These are phyloP conservation scores for California macrophylla DNA, from an alignment of 441 rosid species.

Conservation along the genomic window DNA sequence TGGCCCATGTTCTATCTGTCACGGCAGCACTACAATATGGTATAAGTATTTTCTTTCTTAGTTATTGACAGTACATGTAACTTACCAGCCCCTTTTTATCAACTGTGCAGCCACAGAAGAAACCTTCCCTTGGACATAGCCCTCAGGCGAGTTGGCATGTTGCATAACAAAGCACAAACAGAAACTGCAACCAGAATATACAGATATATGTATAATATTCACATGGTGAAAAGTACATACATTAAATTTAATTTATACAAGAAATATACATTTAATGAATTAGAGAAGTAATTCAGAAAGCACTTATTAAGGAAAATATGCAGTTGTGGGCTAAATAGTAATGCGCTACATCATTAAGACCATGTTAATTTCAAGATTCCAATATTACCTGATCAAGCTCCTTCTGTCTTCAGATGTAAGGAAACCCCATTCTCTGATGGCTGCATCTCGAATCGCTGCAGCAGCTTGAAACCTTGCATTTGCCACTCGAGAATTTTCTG, in stretches of 20 bases:
- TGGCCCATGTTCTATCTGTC: neutral
- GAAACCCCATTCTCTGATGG: slow-evolving; percentile 87
- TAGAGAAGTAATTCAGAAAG: neutral
- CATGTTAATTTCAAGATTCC: neutral
- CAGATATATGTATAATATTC: no score
- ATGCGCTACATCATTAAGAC: neutral
- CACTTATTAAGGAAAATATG: neutral
- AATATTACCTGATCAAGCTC: slow-evolving; percentile 59
- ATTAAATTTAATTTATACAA: neutral
- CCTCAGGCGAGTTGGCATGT: slow-evolving; percentile 73
- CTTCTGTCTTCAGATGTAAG: slow-evolving; percentile 63
- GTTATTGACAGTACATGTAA: slow-evolving; percentile 14
- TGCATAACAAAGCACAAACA: slow-evolving; percentile 72
- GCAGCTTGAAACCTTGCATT: slow-evolving; percentile 95
- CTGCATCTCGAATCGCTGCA: slow-evolving; percentile 88
- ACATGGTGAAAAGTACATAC: neutral
- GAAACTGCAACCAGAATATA: slow-evolving; percentile 50
- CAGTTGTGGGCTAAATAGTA: neutral
- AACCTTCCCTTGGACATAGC: slow-evolving; percentile 78
- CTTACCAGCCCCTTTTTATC: slow-evolving; percentile 98
- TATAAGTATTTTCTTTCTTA: neutral
- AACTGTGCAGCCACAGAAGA: slow-evolving; percentile 95
- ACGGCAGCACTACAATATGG: neutral
- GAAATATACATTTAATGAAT: neutral
- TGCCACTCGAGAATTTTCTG: slow-evolving; percentile 88